These are phyloP conservation scores for Schizothecium vesticola DNA, from an alignment of 495 filamentous ascomycete species.

Conservation along the genomic window DNA sequence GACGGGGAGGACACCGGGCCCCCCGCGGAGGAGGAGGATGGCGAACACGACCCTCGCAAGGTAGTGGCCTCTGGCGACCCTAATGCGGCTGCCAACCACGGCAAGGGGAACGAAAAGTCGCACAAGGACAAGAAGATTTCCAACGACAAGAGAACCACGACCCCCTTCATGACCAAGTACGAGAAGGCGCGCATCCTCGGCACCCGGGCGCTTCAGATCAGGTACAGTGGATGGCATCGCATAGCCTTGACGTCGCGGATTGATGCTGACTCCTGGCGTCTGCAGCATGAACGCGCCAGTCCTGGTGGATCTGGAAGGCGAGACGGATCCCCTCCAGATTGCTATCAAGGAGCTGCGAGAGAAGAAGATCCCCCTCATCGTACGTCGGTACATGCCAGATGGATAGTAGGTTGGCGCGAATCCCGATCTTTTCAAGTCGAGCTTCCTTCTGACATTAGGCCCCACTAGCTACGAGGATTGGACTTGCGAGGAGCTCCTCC, in stretches of 20 bases:
- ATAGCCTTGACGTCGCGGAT: neutral
- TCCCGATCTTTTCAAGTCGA: neutral
- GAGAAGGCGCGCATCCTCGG: constrained; percentile 90
- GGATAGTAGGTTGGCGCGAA: constrained; percentile 68
- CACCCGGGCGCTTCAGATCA: constrained; percentile 91
- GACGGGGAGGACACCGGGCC: constrained; percentile 51
- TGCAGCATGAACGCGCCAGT: constrained; percentile 94
- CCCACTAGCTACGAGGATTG: constrained; percentile 87
- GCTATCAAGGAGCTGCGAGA: constrained; percentile 94
- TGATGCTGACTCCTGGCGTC: neutral
- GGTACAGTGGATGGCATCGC: constrained; percentile 44
- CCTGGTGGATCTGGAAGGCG: constrained; percentile 91
- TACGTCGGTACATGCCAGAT: constrained; percentile 91
- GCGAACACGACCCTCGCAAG: constrained; percentile 35
- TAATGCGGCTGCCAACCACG: constrained; percentile 55
- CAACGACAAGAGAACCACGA: constrained; percentile 82
- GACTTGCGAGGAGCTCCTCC: constrained; percentile 91
- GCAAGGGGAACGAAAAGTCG: constrained; percentile 47
- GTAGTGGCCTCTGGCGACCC: constrained; percentile 67
- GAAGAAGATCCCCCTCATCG: constrained; percentile 96
- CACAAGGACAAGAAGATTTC: constrained; percentile 85
- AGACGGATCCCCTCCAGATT: constrained; percentile 96
- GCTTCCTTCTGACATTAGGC: neutral
- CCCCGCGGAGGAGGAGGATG: constrained; percentile 43
- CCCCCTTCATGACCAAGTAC: constrained; percentile 99